Base-by-base conservation (phyloP, 169 alveolate species). In the Plasmodium vivax region DNA sequence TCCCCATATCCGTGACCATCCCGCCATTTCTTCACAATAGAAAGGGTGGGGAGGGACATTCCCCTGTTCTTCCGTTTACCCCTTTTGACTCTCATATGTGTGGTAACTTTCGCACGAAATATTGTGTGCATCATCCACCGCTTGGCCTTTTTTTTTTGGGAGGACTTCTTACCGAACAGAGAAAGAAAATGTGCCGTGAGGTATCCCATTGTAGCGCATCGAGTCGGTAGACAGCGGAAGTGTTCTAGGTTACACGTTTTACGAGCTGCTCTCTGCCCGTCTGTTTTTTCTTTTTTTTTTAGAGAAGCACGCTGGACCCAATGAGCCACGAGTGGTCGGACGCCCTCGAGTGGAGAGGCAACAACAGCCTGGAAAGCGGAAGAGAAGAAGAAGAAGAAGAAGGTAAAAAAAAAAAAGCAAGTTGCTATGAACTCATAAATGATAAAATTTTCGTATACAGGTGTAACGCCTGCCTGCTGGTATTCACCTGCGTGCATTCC, bases 401-500 rank as follows among this genome's bases (percentile, higher is more conserved):
- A 36, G 32, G 27, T 23, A 23, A 23, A 23, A 23, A 81, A 5
- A 80, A 51, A 41, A 51, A 16, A 47, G 12, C 16, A n/a, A 34
- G 58, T 34, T 71, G 68, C 58, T 27, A 62, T 71, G 94, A 87
- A 77, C 68, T 90, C 38, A 62, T 51, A 82, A 81, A 81, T 38
- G 94, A 81, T 34, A 45, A 90, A 34, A 58, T 90, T 7, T 90
- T 68, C 56, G 94, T 90, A 19, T 90, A 90, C 74, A 38, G 79
- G 41, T 90, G 94, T 47, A 90, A 68, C 30, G 54, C 73, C 68
- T 90, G 94, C 43, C 77, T 90, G 30, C 38, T 90, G 47, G 83
- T 82, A 54, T 90, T 90, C 72, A 90, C 94, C 19, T 90, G 94
- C 19, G 94, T 81, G 32, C 85, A 90, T 54, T 41, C 84, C 0